Percentiles rank a stretch among this genome's conserved stretches.
phyloP scores from a whole-genome alignment of 2,329 filamentous ascomycete genomes.

The Aspergillus costaricaensis region DNA sequence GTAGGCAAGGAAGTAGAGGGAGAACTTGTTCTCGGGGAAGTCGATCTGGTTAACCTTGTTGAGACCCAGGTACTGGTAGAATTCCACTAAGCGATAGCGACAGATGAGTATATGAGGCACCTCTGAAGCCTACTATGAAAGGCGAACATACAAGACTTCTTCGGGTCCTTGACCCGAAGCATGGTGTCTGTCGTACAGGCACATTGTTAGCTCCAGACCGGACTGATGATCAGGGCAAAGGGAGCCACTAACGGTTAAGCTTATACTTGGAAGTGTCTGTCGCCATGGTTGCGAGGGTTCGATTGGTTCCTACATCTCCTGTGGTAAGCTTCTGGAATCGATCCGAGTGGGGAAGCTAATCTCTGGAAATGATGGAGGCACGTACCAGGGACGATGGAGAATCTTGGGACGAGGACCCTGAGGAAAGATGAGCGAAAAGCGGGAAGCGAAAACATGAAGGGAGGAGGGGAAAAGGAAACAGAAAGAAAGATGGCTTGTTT shows the following conservation, averaged over 20 bases:
- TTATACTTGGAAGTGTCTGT: conserved; percentile 66
- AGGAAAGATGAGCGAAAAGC: conserved; percentile 22
- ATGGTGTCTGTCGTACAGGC: conserved; percentile 52
- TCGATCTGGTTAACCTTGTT: conserved; percentile 77
- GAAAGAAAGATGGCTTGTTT: conserved; percentile 5
- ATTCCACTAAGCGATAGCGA: conserved; percentile 65
- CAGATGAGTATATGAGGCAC: background rate
- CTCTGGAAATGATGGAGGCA: conserved; percentile 3
- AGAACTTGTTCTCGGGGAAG: conserved; percentile 87
- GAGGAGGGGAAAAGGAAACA: conserved; percentile 14
- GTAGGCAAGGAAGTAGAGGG: conserved; percentile 93
- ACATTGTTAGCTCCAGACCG: conserved; percentile 20
- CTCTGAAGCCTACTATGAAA: background rate
- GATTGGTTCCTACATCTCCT: conserved; percentile 23
- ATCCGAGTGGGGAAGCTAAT: background rate
- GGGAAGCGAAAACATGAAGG: conserved; percentile 27
- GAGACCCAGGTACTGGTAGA: conserved; percentile 92
- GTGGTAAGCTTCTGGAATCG: conserved; percentile 12
- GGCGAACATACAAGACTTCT: conserved; percentile 63
- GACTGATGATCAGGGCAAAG: background rate
- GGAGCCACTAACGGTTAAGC: conserved; percentile 59
- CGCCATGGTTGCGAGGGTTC: conserved; percentile 51
- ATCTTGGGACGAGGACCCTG: conserved; percentile 28
- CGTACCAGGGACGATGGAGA: conserved; percentile 23
- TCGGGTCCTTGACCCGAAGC: conserved; percentile 93